Evolutionary conservation across 2,329 filamentous ascomycete species (phyloP).

Genomic region (Arachnopeziza araneosa): DNA sequence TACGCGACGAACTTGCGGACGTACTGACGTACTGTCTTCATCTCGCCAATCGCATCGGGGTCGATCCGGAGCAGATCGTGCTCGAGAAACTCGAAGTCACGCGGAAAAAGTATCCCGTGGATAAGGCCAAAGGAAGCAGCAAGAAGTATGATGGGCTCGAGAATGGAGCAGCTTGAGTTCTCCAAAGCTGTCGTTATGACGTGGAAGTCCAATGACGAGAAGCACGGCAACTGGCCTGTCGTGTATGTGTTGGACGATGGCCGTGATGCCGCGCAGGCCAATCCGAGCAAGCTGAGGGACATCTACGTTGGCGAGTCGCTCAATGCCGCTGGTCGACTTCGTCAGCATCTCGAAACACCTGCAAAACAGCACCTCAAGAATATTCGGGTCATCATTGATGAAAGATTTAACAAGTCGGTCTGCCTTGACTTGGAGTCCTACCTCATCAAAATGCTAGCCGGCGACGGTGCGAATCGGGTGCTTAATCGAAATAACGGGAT

Average conservation of each 20-base stretch:
- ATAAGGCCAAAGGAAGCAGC: slow-evolving; percentile 9
- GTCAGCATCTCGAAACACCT: slow-evolving; percentile 11
- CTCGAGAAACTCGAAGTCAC: slow-evolving; percentile 12
- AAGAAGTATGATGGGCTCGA: slow-evolving; percentile 8
- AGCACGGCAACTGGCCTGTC: slow-evolving; percentile 11
- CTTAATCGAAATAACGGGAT: slow-evolving; percentile 13
- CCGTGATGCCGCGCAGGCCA: slow-evolving; percentile 2
- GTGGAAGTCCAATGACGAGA: slow-evolving; percentile 9
- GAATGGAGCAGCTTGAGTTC: slow-evolving; percentile 8
- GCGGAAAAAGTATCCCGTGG: slow-evolving; percentile 12
- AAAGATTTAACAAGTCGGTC: slow-evolving; percentile 13
- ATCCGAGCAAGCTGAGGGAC: slow-evolving; percentile 8
- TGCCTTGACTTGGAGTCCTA: slow-evolving; percentile 14
- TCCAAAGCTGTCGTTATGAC: slow-evolving; percentile 6
- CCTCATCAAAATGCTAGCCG: slow-evolving; percentile 14
- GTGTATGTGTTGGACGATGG: slow-evolving; percentile 11
- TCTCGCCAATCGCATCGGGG: slow-evolving; percentile 11
- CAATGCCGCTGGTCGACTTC: slow-evolving; percentile 7
- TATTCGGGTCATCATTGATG: slow-evolving; percentile 12
- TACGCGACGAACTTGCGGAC: slow-evolving; percentile 10
- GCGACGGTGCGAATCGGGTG: slow-evolving; percentile 11
- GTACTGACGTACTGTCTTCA: slow-evolving; percentile 11
- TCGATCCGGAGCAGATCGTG: slow-evolving; percentile 10
- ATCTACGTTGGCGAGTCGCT: slow-evolving; percentile 13
- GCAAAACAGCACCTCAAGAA: slow-evolving; percentile 13